Percentiles rank a stretch among this genome's conserved stretches.
Conservation (phyloP, 176 grass and related monocot species). For the Raddia distichophylla region DNA sequence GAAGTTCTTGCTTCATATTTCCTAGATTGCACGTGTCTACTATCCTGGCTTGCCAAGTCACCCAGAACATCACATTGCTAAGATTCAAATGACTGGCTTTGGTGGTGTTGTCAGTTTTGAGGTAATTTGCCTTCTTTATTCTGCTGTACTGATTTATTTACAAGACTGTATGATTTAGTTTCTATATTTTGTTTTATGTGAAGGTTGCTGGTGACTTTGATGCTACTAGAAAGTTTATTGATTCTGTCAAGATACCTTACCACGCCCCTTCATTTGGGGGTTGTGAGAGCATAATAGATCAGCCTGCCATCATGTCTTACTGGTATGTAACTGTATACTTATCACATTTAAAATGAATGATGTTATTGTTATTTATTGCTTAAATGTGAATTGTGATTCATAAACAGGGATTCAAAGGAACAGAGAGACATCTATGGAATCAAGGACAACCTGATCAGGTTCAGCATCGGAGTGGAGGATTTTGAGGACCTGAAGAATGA, state of each 20-base stretch:
- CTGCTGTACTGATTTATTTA: not conserved
- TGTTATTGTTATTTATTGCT: not conserved
- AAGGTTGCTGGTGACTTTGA: conserved; percentile 82
- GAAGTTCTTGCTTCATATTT: conserved; percentile 30
- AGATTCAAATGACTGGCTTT: conserved; percentile 98
- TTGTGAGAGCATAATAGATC: conserved; percentile 94
- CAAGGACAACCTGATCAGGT: conserved; percentile 97
- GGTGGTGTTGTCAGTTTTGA: conserved; percentile 99
- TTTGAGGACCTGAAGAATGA: conserved; percentile 93
- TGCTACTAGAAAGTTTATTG: conserved; percentile 78
- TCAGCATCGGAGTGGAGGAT: conserved; percentile 95
- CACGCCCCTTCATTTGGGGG: conserved; percentile 95
- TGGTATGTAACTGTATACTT: conserved; percentile 53
- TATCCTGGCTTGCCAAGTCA: conserved; percentile 95
- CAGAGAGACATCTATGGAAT: conserved; percentile 90
- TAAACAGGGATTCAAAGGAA: conserved; percentile 81
- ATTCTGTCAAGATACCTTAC: conserved; percentile 96
- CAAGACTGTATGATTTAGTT: not conserved
- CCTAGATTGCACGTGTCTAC: conserved; percentile 81
- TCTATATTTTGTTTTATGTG: not conserved
- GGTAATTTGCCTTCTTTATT: conserved; percentile 41
- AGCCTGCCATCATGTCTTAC: conserved; percentile 99
- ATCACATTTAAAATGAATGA: not conserved
- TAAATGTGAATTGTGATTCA: not conserved
- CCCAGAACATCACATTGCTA: conserved; percentile 98